These are phyloP conservation scores for Artemisia tridentata DNA, from an alignment of 129 eudicot genomes.

Conservation along the genomic window DNA sequence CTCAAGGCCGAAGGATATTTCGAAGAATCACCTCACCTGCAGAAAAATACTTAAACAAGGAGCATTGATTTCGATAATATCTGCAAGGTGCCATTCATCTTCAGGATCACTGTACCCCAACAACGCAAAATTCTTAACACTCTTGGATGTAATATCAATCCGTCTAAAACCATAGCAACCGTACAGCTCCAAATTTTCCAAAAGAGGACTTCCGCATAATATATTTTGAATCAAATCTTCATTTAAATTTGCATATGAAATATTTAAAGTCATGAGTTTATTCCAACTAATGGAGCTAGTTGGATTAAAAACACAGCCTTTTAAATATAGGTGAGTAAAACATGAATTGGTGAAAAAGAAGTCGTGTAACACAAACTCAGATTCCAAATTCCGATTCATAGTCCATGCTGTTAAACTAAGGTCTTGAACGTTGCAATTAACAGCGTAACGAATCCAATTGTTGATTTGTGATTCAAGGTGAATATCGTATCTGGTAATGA, in stretches of 20 bases:
- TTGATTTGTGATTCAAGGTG: background rate
- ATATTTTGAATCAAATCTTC: conserved; percentile 21
- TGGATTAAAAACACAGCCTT: conserved; percentile 2
- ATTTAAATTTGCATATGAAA: background rate
- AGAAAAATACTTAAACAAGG: too few species aligned
- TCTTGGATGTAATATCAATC: background rate
- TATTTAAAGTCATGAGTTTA: conserved; percentile 7
- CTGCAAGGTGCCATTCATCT: too few species aligned
- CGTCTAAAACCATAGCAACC: background rate
- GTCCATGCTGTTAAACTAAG: background rate
- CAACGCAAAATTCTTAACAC: background rate
- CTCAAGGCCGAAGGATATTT: too few species aligned
- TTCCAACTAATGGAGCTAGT: conserved; percentile 13
- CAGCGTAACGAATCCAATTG: background rate
- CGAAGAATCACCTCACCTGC: too few species aligned
- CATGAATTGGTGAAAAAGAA: background rate
- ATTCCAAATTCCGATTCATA: background rate
- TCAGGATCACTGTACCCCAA: too few species aligned
- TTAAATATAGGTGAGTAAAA: background rate
- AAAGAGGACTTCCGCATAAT: conserved; percentile 23
- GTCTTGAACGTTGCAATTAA: background rate
- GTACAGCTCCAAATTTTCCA: conserved; percentile 5
- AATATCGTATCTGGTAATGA: background rate
- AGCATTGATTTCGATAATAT: too few species aligned
- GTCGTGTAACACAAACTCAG: background rate